Percentiles rank a stretch among this genome's conserved stretches.
phyloP scores from a whole-genome alignment of 2,329 filamentous ascomycete genomes.

The Trichoderma sp. region DNA sequence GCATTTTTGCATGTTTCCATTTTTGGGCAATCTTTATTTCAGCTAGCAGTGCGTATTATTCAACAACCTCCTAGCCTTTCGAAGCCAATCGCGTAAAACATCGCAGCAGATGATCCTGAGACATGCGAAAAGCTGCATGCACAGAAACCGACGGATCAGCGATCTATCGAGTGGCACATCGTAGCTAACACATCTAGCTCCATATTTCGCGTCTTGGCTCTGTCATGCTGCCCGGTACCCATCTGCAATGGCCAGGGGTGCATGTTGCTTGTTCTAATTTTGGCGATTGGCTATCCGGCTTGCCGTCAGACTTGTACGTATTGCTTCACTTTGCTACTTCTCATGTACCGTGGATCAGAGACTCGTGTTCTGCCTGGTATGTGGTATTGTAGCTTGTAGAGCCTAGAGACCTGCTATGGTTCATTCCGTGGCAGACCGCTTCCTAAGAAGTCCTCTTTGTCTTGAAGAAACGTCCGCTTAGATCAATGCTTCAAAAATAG shows the following conservation, averaged over 20 bases:
- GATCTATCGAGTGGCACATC: not conserved
- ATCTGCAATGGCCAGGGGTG: not conserved
- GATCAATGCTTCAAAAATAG: not conserved
- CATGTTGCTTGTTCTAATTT: not conserved
- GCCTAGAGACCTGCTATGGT: not conserved
- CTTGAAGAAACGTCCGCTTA: not conserved
- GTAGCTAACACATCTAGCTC: not conserved
- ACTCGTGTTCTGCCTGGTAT: not conserved
- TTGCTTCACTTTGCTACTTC: not conserved
- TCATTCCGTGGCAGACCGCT: not conserved
- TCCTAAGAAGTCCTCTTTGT: not conserved
- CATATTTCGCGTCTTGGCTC: not conserved
- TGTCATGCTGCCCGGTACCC: too few relatives aligned
- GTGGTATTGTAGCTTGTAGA: not conserved
- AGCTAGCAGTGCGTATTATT: not conserved
- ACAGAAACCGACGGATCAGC: not conserved
- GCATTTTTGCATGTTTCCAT: not conserved
- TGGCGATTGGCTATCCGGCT: not conserved
- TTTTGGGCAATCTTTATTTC: not conserved
- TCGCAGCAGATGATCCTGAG: not conserved
- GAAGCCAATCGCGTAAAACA: too few relatives aligned
- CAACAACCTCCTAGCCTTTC: too few relatives aligned
- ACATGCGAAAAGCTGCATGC: not conserved
- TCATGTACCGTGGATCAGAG: not conserved
- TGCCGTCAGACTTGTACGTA: not conserved